phyloP scores from a whole-genome alignment of 768 basidiomycete genomes.

The Tremella mesenterica region DNA sequence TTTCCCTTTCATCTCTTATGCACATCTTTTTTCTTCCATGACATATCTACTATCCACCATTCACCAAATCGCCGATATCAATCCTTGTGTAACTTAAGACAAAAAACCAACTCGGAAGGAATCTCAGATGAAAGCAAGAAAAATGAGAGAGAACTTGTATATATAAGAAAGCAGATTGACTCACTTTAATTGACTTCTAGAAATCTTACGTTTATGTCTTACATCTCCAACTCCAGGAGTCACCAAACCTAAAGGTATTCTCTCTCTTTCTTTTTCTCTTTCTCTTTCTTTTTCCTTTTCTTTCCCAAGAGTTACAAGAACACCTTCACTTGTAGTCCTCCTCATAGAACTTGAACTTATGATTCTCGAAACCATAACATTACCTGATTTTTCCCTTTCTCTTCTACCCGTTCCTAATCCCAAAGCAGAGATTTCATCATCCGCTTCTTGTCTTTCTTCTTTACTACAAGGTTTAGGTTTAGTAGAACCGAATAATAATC shows the following conservation, averaged over 20 bases:
- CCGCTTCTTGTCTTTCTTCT: neutral
- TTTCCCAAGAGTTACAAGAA: neutral
- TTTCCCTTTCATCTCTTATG: neutral
- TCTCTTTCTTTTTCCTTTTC: neutral
- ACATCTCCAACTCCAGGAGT: neutral
- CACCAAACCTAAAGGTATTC: neutral
- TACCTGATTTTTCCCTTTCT: too few species aligned
- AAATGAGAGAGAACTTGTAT: neutral
- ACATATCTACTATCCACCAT: too few species aligned
- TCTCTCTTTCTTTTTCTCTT: slow-evolving; percentile 3
- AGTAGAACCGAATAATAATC: slow-evolving; percentile 24
- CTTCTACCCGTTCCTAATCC: too few species aligned
- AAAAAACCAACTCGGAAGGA: too few species aligned
- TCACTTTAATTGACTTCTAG: slow-evolving; percentile 35
- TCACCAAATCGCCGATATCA: too few species aligned
- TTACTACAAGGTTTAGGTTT: neutral
- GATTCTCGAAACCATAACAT: neutral
- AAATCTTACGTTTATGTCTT: slow-evolving; percentile 38
- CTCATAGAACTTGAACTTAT: slow-evolving; percentile 5
- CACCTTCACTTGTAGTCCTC: slow-evolving; percentile 10
- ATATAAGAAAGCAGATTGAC: neutral
- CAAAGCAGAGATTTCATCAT: too few species aligned
- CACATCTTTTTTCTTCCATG: too few species aligned
- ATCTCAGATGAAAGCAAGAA: neutral
- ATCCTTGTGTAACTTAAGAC: too few species aligned